Evolutionary conservation across 2,329 filamentous ascomycete species (phyloP).

Genomic region (Pyricularia sp.): DNA sequence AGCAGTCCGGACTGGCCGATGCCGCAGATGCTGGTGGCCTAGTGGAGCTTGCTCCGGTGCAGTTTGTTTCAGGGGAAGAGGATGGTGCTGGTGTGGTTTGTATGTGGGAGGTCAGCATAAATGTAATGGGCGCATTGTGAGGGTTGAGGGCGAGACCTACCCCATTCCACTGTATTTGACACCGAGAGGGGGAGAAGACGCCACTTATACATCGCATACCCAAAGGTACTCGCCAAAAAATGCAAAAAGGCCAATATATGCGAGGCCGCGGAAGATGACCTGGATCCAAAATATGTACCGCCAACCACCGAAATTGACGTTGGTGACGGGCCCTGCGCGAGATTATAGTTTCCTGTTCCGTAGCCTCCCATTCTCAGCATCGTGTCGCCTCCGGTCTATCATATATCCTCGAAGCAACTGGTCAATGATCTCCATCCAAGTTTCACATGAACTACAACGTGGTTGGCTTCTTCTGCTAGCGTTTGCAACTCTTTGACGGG

Average conservation of each 20-base stretch:
- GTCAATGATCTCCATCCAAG: constrained; percentile 43
- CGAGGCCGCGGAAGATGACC: constrained; percentile 36
- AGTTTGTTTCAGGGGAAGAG: constrained; percentile 32
- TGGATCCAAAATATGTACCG: constrained; percentile 47
- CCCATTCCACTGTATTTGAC: too few relatives aligned
- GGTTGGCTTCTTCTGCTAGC: constrained; percentile 14
- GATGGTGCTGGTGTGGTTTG: constrained; percentile 20
- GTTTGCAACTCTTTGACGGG: constrained; percentile 10
- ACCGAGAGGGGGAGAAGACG: too few relatives aligned
- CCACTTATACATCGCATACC: constrained; percentile 23
- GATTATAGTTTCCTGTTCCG: constrained; percentile 26
- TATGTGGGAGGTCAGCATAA: constrained; percentile 20
- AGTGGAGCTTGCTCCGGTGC: constrained; percentile 28
- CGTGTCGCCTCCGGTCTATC: too few relatives aligned
- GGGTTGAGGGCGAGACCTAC: too few relatives aligned
- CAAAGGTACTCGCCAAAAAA: constrained; percentile 29
- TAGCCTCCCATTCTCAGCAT: constrained; percentile 39
- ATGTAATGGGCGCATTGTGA: constrained; percentile 17
- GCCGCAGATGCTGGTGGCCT: constrained; percentile 32
- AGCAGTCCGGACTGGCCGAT: constrained; percentile 36
- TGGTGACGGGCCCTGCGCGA: constrained; percentile 39
- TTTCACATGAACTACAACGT: constrained; percentile 26
- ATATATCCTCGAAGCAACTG: constrained; percentile 6
- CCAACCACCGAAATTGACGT: constrained; percentile 33
- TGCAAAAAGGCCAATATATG: constrained; percentile 32